Base-by-base conservation (phyloP, 768 basidiomycete genomes). In the Tylopilus intermedius region DNA sequence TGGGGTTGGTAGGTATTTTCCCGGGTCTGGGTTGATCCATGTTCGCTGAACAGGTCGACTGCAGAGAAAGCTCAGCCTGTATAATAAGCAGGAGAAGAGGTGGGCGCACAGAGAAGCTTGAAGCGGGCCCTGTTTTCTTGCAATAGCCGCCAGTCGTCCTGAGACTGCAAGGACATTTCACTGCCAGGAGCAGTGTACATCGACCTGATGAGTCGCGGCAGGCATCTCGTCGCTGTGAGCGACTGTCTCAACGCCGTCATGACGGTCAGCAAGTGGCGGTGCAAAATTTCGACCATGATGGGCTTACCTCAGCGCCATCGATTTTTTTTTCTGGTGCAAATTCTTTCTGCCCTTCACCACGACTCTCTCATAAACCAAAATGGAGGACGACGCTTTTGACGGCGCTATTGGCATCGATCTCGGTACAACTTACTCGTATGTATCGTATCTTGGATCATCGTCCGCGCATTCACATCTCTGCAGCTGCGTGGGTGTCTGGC, bases 401-500 rank as follows among this genome's bases (percentile, higher is more conserved):
- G 94, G 94, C 71, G 94, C 94, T 70, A 79, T 97, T 76, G 94
- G 94, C 73, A 94, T 94, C 72, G 94, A 94, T 80, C 85, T 90
- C 64, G 94, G 94, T 64, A 96, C 94, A 58, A 98, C 94, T 62
- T 98, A 97, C 84, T 91, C 90, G 88, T 91, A 69, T 62, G 86
- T 72, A 48, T 48, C 14, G 11, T 40, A 15, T 32, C 30, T 41
- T 60, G 24, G 29, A 55, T 53, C 46, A 57, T 66, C 65, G 58
- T 59, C 57, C 43, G 26, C 32, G 26, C 11, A 65, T 64, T 62
- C 50, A 58, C 54, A 50, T 56, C 50, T 62, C 48, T 65, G 35
- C 62, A 95, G 93, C 45, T 98, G 94, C 72, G 95, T 97, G 64
- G 95, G 93, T 78, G 94, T 98, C 67, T 97, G 94, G 94, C 92